Evolutionary conservation across 2,329 filamentous ascomycete species (phyloP), one percentile per base, ranked within the genome.

Genomic region (Macroventuria anomochaeta): DNA sequence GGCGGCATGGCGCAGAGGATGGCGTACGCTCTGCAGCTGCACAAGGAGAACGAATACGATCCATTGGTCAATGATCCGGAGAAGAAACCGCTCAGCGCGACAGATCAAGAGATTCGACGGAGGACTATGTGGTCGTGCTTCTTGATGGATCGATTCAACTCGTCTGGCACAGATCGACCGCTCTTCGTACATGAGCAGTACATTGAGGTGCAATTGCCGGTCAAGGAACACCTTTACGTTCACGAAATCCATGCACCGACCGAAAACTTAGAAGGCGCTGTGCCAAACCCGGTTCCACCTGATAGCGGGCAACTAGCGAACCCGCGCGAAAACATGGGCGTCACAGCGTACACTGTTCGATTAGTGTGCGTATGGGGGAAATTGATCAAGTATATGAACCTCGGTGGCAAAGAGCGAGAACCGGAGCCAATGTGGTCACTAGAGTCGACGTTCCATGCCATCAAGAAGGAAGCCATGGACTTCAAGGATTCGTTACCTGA

Each of bases 41-140:
- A 99, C 77, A 90, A 88, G 69, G 95, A 97, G 72, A 82, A 96
- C 23, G 91, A 96, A 58, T 86, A 89, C 67, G 91, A 96, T 63
- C 89, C 90, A 0, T 76, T 85, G 29, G 83, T 83, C n/a, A 79
- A 82, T n/a, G 83, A 84, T 33, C 81, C 83, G 17, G 78, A 79
- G 31, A 80, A 83, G 11, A 81, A 83, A 2, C 85, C 88, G 58
- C 82, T 95, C 46, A 96, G 91, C 70, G 95, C 95, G 63, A 91
- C 93, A 13, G 95, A 97, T 72, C 88, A 91, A 23, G 95, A 99
- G 73, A 97, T 97, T 47, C 85, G 95, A 55, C 82, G 95, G 62
- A 85, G 95, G 51, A 95, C 92, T 2, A 97, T 99, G 93, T 99
- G 95, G 95, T 90, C 93, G 11, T 97, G 93, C 71, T 96, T 96